Evolutionary conservation across 441 rosid species (phyloP).

Genomic region (Croton laevigatus): DNA sequence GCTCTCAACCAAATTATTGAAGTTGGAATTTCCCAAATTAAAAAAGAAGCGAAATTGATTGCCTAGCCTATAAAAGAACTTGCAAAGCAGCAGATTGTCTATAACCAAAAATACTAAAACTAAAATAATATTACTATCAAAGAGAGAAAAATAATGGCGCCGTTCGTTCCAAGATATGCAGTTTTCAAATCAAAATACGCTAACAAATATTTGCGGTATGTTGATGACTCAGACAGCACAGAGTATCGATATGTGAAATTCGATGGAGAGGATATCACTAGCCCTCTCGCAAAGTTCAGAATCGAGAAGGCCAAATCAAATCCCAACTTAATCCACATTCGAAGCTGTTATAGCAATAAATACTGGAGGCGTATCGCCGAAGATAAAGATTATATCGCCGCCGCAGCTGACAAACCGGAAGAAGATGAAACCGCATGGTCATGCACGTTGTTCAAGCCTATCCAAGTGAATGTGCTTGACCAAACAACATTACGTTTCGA

Average conservation of each 20-base stretch:
- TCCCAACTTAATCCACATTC: background rate
- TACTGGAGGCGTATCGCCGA: background rate
- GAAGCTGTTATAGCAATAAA: slow-evolving; percentile 6
- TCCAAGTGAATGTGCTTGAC: background rate
- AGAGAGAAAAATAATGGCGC: background rate
- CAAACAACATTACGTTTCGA: background rate
- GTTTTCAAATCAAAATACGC: background rate
- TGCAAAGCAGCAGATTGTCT: background rate
- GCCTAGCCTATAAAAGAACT: background rate
- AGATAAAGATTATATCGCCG: background rate
- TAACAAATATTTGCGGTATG: background rate
- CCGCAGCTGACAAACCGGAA: background rate
- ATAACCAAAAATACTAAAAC: background rate
- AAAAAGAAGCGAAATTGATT: too few species aligned
- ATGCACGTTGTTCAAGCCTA: slow-evolving; percentile 8
- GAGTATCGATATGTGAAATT: background rate
- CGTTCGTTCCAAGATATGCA: background rate
- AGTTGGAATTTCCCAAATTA: too few species aligned
- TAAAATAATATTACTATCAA: background rate
- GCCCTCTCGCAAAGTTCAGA: background rate
- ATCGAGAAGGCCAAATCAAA: background rate
- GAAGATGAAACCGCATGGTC: slow-evolving; percentile 3
- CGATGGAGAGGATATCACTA: background rate
- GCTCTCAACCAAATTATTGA: too few species aligned
- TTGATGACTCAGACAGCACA: background rate